Conservation (phyloP, 169 alveolate genomes). For the Nephromyces sp. region DNA sequence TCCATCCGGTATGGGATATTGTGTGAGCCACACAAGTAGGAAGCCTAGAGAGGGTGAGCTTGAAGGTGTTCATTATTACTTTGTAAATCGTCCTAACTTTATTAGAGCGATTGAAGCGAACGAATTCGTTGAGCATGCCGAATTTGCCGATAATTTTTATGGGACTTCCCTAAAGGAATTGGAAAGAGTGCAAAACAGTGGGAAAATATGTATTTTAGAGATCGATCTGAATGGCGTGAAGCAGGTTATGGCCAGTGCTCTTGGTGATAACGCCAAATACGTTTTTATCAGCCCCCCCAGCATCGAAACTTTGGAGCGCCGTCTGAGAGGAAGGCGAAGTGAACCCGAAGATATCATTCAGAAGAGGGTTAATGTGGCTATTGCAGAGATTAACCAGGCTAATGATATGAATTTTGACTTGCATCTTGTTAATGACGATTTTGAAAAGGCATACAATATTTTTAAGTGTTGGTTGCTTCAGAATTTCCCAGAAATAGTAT, state of each 20-base stretch:
- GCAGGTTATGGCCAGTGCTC: slow-evolving; percentile 32
- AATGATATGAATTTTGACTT: background rate
- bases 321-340: slow-evolving; percentile 44
- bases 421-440: background rate
- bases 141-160: slow-evolving; percentile 36
- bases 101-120: no score
- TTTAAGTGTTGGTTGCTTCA: no score
- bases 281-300: slow-evolving; percentile 36
- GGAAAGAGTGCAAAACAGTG: slow-evolving; percentile 20
- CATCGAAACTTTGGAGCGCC: slow-evolving; percentile 23
- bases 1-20: slow-evolving; percentile 47
- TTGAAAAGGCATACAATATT: no score
- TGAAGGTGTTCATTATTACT: slow-evolving; percentile 56
- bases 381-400: background rate
- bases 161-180: slow-evolving; percentile 48
- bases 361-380: background rate
- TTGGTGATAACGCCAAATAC: slow-evolving; percentile 20
- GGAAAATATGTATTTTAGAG: slow-evolving; percentile 49
- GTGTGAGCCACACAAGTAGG: slow-evolving; percentile 60
- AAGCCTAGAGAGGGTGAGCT: slow-evolving; percentile 53
- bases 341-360: slow-evolving; percentile 24
- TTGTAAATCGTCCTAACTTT: slow-evolving; percentile 43
- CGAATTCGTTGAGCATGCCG: slow-evolving; percentile 49
- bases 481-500: no score
- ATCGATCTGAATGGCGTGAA: slow-evolving; percentile 57